Percentiles rank a stretch among this genome's conserved stretches.
Conservation (phyloP, 306 rosid species). For the Geum urbanum region DNA sequence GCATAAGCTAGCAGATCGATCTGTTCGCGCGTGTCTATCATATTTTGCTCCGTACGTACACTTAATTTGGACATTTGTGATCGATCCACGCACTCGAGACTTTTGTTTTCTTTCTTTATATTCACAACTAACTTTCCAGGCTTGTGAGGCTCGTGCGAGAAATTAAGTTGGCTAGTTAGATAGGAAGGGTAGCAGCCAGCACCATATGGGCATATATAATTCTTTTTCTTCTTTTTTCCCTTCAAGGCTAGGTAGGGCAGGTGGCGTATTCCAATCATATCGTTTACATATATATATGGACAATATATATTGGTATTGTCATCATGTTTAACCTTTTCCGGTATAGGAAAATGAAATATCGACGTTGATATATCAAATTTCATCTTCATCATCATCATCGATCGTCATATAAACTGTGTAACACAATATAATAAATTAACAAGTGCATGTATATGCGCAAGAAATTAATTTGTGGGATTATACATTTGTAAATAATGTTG, state of each 20-base stretch:
- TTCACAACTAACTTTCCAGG: constrained; percentile 29
- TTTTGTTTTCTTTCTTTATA: background rate
- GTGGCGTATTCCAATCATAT: background rate
- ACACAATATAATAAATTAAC: background rate
- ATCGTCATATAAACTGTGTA: too few relatives aligned
- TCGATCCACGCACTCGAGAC: background rate
- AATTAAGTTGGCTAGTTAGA: constrained; percentile 26
- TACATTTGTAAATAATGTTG: too few relatives aligned
- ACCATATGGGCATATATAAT: background rate
- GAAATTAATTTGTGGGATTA: background rate
- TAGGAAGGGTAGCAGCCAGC: background rate
- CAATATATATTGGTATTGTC: background rate
- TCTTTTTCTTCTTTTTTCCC: background rate
- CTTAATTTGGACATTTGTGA: background rate
- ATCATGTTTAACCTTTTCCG: background rate
- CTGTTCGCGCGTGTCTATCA: too few relatives aligned
- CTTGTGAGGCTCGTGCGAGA: background rate
- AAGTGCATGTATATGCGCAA: background rate
- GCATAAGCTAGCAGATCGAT: too few relatives aligned
- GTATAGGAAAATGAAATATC: background rate
- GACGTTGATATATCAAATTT: background rate
- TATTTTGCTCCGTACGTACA: background rate
- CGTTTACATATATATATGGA: background rate
- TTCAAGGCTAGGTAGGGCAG: background rate
- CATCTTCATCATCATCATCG: background rate